A percentile compares a stretch with the other conserved stretches of the same genome.
Evolutionary conservation across 768 basidiomycete genomes (phyloP).

Genomic region (Piloderma croceum): DNA sequence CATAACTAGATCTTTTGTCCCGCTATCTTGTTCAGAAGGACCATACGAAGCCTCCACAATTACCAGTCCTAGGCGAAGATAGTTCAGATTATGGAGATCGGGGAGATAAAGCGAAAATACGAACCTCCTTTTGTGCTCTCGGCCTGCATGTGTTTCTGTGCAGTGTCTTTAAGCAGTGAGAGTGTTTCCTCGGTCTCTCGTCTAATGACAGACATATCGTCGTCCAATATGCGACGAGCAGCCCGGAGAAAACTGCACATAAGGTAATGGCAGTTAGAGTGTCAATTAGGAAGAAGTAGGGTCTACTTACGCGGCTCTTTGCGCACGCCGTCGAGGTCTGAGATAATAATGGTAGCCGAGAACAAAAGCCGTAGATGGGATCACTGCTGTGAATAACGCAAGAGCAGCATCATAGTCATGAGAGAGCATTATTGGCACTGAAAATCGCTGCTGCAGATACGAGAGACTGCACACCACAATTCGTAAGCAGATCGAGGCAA

Average conservation of each 20-base stretch:
- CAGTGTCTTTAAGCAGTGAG: conserved; percentile 60
- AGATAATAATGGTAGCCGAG: conserved; percentile 55
- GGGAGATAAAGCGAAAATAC: conserved; percentile 10
- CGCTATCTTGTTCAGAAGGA: conserved; percentile 43
- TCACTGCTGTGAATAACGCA: conserved; percentile 44
- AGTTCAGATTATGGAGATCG: conserved; percentile 12
- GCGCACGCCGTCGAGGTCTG: conserved; percentile 47
- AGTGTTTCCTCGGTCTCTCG: conserved; percentile 60
- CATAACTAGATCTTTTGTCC: conserved; percentile 50
- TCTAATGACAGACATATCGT: conserved; percentile 58
- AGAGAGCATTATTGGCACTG: conserved; percentile 54
- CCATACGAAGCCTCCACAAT: conserved; percentile 75
- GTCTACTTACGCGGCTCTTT: conserved; percentile 50
- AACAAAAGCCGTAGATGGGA: conserved; percentile 50
- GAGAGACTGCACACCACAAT: conserved; percentile 35
- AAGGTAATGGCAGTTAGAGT: conserved; percentile 3
- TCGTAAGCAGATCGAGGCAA: conserved; percentile 13
- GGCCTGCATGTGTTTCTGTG: conserved; percentile 53
- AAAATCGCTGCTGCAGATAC: conserved; percentile 53
- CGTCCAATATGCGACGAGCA: conserved; percentile 55
- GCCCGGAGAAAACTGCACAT: conserved; percentile 56
- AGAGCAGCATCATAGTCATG: conserved; percentile 40
- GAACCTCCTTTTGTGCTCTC: conserved; percentile 68
- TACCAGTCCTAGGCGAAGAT: conserved; percentile 53
- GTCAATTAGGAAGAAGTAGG: conserved; percentile 5